A percentile compares a stretch with the other conserved stretches of the same genome.
Conservation (phyloP, 2,329 filamentous ascomycete genomes). For the Rutstroemia sp. region DNA sequence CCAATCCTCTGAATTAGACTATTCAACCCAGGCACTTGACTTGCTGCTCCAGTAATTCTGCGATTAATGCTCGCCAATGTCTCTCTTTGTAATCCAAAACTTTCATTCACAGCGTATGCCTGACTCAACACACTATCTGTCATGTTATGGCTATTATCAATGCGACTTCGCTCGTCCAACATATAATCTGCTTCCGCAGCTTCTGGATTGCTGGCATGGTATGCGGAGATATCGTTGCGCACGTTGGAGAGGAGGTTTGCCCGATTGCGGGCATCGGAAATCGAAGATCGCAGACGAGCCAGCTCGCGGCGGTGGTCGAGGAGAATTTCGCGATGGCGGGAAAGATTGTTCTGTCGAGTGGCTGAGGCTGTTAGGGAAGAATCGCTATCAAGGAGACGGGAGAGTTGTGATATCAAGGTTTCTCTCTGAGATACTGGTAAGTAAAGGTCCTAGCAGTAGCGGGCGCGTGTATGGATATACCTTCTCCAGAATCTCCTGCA, state of each 20-base stretch:
- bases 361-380: constrained; percentile 78
- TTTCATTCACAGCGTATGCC: constrained; percentile 94
- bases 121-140: constrained; percentile 87
- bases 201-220: constrained; percentile 73
- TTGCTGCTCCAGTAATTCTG: constrained; percentile 81
- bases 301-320: constrained; percentile 81
- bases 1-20: constrained; percentile 87
- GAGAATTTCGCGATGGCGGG: constrained; percentile 85
- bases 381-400: constrained; percentile 89
- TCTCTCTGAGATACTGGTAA: constrained; percentile 56
- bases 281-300: constrained; percentile 61
- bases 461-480: constrained; percentile 37
- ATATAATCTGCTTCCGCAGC: constrained; percentile 93
- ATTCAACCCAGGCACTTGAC: constrained; percentile 89
- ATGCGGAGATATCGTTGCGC: constrained; percentile 84
- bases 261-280: constrained; percentile 73
- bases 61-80: constrained; percentile 83
- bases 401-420: constrained; percentile 70
- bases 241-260: constrained; percentile 88
- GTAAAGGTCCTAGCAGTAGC: neutral
- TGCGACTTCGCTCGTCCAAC: constrained; percentile 76
- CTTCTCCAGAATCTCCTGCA: constrained; percentile 79
- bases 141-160: constrained; percentile 86
- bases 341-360: constrained; percentile 93
- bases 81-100: constrained; percentile 79